A percentile compares a stretch with the other conserved stretches of the same genome.
These are phyloP conservation scores for Wickerhamomyces sp. DNA, from an alignment of 1,139 yeast species.

Conservation along the genomic window DNA sequence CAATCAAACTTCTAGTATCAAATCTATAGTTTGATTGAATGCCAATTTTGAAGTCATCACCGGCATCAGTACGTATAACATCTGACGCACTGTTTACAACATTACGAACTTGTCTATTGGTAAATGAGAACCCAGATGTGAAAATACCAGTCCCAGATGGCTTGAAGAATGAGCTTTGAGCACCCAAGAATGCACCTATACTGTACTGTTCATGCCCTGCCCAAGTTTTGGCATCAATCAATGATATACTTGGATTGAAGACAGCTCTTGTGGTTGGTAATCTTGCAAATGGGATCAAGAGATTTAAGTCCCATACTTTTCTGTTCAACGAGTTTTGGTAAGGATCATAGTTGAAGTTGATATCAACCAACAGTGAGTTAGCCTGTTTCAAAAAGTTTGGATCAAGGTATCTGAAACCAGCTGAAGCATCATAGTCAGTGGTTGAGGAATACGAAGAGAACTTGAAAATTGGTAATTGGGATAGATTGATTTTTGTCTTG, in stretches of 20 bases:
- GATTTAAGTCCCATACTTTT: slow-evolving; percentile 22
- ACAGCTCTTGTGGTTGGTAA: slow-evolving; percentile 26
- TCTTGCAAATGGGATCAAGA: slow-evolving; percentile 25
- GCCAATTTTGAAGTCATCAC: slow-evolving; percentile 26
- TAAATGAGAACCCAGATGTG: slow-evolving; percentile 26
- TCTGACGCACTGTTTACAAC: slow-evolving; percentile 21
- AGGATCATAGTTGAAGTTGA: slow-evolving; percentile 25
- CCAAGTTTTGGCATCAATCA: slow-evolving; percentile 22
- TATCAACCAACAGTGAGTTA: slow-evolving; percentile 24
- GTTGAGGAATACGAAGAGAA: slow-evolving; percentile 21
- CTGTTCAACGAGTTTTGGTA: slow-evolving; percentile 21
- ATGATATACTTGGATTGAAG: slow-evolving; percentile 23
- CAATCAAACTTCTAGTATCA: slow-evolving; percentile 26
- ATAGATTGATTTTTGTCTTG: slow-evolving; percentile 22
- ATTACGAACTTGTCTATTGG: slow-evolving; percentile 23
- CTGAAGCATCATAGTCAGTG: slow-evolving; percentile 22
- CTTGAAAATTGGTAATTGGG: slow-evolving; percentile 21
- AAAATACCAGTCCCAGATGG: slow-evolving; percentile 13
- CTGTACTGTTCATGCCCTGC: slow-evolving; percentile 22
- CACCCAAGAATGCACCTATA: slow-evolving; percentile 24
- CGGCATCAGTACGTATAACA: slow-evolving; percentile 23
- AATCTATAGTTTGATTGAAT: slow-evolving; percentile 21
- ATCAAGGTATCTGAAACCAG: slow-evolving; percentile 23
- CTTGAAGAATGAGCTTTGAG: slow-evolving; percentile 11
- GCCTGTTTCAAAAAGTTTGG: slow-evolving; percentile 28